phyloP scores from a whole-genome alignment of 768 basidiomycete species.

The Agaricus sinodeliciosus region DNA sequence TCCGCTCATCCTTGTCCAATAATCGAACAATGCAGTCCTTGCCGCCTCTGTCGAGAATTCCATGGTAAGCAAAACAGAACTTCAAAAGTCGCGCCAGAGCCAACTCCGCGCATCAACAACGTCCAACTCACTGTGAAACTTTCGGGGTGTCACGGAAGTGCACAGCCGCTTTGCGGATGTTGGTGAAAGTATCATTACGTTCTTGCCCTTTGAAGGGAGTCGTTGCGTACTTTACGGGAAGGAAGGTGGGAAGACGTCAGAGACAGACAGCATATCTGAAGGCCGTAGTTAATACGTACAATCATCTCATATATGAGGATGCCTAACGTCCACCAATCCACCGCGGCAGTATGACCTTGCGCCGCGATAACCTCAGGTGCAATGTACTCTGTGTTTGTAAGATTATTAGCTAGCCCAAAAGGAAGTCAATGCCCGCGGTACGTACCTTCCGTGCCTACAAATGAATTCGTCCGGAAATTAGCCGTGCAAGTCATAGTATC shows the following conservation, averaged over 20 bases:
- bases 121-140: constrained; percentile 36
- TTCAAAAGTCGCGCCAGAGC: no score
- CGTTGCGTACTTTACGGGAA: constrained; percentile 74
- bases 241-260: constrained; percentile 19
- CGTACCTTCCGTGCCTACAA: constrained; percentile 97
- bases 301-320: constrained; percentile 99
- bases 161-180: constrained; percentile 84
- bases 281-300: constrained; percentile 50
- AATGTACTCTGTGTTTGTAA: constrained; percentile 76
- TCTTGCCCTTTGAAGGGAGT: constrained; percentile 98
- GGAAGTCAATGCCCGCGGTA: constrained; percentile 15
- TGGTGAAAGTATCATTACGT: constrained; percentile 93
- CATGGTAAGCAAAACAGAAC: neutral
- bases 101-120: constrained; percentile 21
- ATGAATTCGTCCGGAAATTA: constrained; percentile 97
- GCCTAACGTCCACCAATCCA: constrained; percentile 99
- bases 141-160: constrained; percentile 82
- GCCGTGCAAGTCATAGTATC: constrained; percentile 97
- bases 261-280: constrained; percentile 30
- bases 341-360: constrained; percentile 94
- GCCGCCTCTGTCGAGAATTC: constrained; percentile 49
- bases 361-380: constrained; percentile 98
- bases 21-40: constrained; percentile 85
- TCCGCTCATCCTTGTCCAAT: constrained; percentile 87
- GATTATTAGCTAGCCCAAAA: constrained; percentile 2